Base-by-base conservation (phyloP, 371 early-diverging fungal species). In the Mortierella sp. region DNA sequence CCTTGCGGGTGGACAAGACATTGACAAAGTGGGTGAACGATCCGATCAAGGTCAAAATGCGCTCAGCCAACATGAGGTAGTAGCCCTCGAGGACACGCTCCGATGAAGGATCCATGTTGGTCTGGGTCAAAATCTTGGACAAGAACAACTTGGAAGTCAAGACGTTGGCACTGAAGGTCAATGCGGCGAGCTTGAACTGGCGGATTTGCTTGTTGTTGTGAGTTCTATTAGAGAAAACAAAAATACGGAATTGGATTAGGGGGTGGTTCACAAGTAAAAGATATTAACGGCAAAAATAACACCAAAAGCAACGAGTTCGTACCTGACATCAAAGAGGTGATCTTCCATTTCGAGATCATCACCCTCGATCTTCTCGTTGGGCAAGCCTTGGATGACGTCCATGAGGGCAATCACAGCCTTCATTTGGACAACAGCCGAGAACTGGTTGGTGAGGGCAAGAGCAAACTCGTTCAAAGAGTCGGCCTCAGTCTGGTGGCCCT, bases 111-210 rank as follows among this genome's bases (percentile, higher is more conserved):
- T 89, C 85, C 63, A 80, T 75, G 75, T 89, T 88, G 74, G 88
- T 77, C 71, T 80, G 84, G 1, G 89, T 81, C 75, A 90, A 81
- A 26, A 94, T 87, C 89, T 93, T 94, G 77, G 88, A 83, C 77
- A 92, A 82, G 91, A 96, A 95, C 44, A 92, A 88, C 78, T 91
- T 91, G 84, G 93, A 92, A 2, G 88, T 89, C 76, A 96, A 89
- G 7, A 96, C 88, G 74, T 91, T 90, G 50, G 92, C 91, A 73
- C 91, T 91, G 89, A 94, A 96, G 70, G 94, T 92, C 50, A 96
- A 84, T 13, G 92, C 93, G 9, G 94, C 91, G 60, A 95, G 91
- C 79, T 96, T 94, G 91, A 95, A 95, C 55, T 96, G 94, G 45
- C 95, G 93, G 48, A 96, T 89, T 79, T 95, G 94, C 82, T 94